Evolutionary conservation across 2,329 filamentous ascomycete genomes (phyloP).

Genomic region (Tolypocladium pustulatum): DNA sequence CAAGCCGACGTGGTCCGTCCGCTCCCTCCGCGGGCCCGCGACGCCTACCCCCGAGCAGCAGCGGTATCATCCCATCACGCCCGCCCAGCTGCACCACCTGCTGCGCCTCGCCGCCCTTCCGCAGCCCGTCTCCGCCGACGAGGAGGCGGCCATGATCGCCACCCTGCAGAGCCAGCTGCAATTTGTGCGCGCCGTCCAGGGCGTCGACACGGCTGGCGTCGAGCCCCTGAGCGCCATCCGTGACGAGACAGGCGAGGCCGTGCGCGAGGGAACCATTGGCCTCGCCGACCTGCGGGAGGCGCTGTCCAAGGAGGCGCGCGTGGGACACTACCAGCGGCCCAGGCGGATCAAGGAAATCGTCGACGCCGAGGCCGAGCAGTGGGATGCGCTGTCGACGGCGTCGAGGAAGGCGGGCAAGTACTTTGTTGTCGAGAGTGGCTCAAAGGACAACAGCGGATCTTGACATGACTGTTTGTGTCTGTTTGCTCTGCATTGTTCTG

Average conservation of each 20-base stretch:
- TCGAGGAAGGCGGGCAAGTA: constrained; percentile 58
- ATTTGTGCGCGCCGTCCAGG: constrained; percentile 81
- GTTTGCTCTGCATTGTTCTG: background rate
- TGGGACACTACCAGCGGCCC: constrained; percentile 43
- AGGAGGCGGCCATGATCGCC: constrained; percentile 60
- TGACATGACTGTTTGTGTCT: background rate
- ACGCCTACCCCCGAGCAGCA: constrained; percentile 4
- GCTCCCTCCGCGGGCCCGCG: constrained; percentile 40
- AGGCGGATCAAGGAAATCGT: constrained; percentile 22
- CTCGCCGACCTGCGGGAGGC: constrained; percentile 45
- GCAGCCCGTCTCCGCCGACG: constrained; percentile 47
- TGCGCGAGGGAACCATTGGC: constrained; percentile 47
- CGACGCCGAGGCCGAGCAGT: constrained; percentile 46
- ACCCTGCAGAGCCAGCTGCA: constrained; percentile 74
- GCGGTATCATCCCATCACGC: constrained; percentile 36
- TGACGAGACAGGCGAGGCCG: constrained; percentile 62
- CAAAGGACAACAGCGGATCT: constrained; percentile 5
- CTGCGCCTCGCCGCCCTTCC: constrained; percentile 85
- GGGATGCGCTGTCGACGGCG: constrained; percentile 61
- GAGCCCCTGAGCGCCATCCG: constrained; percentile 68
- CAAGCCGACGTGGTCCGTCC: constrained; percentile 74
- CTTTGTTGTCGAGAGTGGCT: constrained; percentile 62
- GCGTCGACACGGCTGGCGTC: constrained; percentile 62
- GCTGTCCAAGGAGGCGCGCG: constrained; percentile 48
- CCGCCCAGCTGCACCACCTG: constrained; percentile 67